phyloP scores from a whole-genome alignment of 805 yeast species.

The Nakazawaea sp. region DNA sequence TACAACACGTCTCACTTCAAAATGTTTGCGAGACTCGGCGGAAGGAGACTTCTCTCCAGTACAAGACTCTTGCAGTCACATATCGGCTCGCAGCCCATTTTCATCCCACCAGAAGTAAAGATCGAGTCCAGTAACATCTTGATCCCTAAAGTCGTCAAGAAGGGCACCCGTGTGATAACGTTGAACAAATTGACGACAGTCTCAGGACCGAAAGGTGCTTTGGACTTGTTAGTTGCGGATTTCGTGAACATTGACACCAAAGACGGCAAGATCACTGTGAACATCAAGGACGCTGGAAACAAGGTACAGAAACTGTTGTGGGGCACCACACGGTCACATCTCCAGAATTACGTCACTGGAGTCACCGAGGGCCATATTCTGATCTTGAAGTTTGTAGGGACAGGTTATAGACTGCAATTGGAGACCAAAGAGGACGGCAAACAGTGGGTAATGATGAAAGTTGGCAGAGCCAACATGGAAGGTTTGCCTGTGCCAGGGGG shows the following conservation, averaged over 20 bases:
- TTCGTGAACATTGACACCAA: conserved; percentile 46
- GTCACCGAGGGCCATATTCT: conserved; percentile 91
- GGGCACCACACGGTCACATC: conserved; percentile 85
- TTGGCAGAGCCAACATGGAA: conserved; percentile 82
- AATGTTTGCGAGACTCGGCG: not conserved
- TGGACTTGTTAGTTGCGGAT: conserved; percentile 62
- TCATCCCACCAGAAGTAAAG: conserved; percentile 55
- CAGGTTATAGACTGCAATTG: conserved; percentile 88
- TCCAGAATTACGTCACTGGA: conserved; percentile 77
- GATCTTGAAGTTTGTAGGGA: conserved; percentile 85
- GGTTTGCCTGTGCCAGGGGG: conserved; percentile 74
- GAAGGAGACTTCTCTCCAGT: conserved; percentile 27
- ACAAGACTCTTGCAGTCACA: conserved; percentile 39
- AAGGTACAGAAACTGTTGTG: conserved; percentile 81
- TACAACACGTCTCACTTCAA: not conserved
- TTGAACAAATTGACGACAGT: conserved; percentile 56
- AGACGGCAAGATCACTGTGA: conserved; percentile 38
- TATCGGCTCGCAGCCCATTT: conserved; percentile 76
- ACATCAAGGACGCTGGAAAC: conserved; percentile 47
- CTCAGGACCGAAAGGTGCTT: conserved; percentile 71
- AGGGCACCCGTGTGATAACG: conserved; percentile 54
- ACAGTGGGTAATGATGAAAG: conserved; percentile 65
- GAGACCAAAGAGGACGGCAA: conserved; percentile 47
- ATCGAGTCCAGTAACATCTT: conserved; percentile 40
- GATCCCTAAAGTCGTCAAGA: conserved; percentile 52